Conservation (phyloP, 2,329 filamentous ascomycete genomes). For the Stylonectria norvegica region DNA sequence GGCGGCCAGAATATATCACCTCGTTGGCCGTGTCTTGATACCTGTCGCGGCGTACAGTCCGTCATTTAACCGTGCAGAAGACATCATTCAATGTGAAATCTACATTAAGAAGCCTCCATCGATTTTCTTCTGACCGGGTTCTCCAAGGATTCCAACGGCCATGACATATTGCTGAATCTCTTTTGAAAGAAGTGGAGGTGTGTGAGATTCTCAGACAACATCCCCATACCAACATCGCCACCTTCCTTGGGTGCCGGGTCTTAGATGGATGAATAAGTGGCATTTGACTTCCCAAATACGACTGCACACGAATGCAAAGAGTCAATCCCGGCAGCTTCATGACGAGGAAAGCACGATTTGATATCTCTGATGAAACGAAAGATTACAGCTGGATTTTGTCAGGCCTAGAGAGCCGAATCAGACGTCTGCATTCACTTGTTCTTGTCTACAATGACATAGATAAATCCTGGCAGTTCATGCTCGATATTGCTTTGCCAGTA, state of each 20-base stretch:
- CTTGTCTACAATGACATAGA: conserved; percentile 37
- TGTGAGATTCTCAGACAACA: conserved; percentile 12
- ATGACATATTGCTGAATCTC: conserved; percentile 5
- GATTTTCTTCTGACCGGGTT: conserved; percentile 3
- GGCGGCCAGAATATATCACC: conserved; percentile 1
- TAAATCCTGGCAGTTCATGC: conserved; percentile 32
- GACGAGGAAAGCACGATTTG: conserved; percentile 2
- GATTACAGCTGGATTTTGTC: conserved; percentile 4
- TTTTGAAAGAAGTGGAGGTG: conserved; percentile 11
- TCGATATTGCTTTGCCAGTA: conserved; percentile 30
- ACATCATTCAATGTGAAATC: conserved; percentile 2
- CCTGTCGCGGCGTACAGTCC: conserved; percentile 4
- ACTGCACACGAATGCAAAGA: conserved; percentile 3
- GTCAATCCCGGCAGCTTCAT: conserved; percentile 6
- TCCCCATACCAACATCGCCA: conserved; percentile 18
- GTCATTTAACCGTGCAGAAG: conserved; percentile 3
- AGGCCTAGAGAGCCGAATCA: conserved; percentile 23
- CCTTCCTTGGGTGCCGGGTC: conserved; percentile 15
- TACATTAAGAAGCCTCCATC: conserved; percentile 4
- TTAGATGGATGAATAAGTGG: conserved; percentile 10
- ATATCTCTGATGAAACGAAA: not conserved
- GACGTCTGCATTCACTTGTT: conserved; percentile 34
- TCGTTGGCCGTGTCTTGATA: conserved; percentile 2
- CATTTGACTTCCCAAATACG: conserved; percentile 13
- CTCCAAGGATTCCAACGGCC: conserved; percentile 1